Base-by-base conservation (phyloP, 352 stramenopile species). In the Phytophthora ramorum region DNA sequence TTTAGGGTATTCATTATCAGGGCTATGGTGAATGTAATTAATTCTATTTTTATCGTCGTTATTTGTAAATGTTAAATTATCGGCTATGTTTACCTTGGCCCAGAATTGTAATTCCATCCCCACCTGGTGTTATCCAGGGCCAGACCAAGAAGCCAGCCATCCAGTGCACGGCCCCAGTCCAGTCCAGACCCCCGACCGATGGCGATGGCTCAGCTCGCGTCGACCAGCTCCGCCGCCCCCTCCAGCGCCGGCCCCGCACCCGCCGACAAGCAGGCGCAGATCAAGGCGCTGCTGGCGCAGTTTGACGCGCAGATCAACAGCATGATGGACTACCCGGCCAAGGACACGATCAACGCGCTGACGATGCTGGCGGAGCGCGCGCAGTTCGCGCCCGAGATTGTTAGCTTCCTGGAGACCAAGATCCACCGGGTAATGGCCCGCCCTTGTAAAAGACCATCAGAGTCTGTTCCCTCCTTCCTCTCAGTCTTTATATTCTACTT, bases 341-440 rank as follows among this genome's bases (percentile, higher is more conserved):
- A 96, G 50, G 84, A 93, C 76, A 92, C 89, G 66, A 97, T 97
- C 80, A 96, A 96, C 66, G 62, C 83, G 48, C 81, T 97, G 54
- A 96, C 89, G 45, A 97, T 90, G 81, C 74, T 95, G 60, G 87
- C 89, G 7, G 87, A 93, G 71, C 82, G 83, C 51, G 47, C 81
- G 28, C 63, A 89, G 57, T 92, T 90, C 69, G 87, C 86, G 46
- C 76, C 81, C 46, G 84, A 95, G 72, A 88, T 96, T 71, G 88
- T 93, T 75, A 86, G 78, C 66, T 96, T 96, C 79, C 77, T 96
- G 58, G 87, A 95, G 68, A 94, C 85, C 59, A 96, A 96, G 79
- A 92, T 96, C 73, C 81, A 94, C 66, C 82, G 85, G 79, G 88
- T 95, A 92, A 73, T 66, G 22, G 52, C 35, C 16, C n/a, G 32